phyloP scores from a whole-genome alignment of 2,329 filamentous ascomycete species.

The Coccinonectria pachysandricola region DNA sequence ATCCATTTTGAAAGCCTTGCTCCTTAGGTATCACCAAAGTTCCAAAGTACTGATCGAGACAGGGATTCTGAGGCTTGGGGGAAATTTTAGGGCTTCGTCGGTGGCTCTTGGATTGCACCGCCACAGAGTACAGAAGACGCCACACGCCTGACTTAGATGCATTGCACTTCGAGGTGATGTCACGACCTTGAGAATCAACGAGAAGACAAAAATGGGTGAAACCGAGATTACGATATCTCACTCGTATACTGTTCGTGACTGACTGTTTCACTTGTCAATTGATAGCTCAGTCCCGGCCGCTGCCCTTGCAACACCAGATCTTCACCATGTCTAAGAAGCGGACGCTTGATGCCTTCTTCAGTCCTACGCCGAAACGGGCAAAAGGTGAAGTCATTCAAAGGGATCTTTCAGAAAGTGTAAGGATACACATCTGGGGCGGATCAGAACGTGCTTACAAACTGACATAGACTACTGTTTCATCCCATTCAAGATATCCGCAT shows the following conservation, averaged over 20 bases:
- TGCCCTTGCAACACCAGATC: background rate
- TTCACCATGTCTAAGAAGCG: constrained; percentile 30
- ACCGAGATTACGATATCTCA: background rate
- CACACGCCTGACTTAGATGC: constrained; percentile 5
- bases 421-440: no score
- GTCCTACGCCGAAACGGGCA: constrained; percentile 15
- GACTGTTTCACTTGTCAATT: no score
- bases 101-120: constrained; percentile 11
- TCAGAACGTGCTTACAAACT: no score
- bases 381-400: no score
- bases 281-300: no score
- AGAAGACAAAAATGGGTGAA: no score
- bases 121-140: constrained; percentile 14
- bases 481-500: constrained; percentile 39
- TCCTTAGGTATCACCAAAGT: constrained; percentile 12
- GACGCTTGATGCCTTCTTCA: constrained; percentile 61
- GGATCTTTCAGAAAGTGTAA: no score
- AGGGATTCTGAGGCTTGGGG: constrained; percentile 6
- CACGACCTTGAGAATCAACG: no score
- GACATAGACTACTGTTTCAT: no score
- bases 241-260: background rate
- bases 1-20: constrained; percentile 22
- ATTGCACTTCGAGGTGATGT: constrained; percentile 9
- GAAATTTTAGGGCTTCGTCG: constrained; percentile 1
- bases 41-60: constrained; percentile 13